Conservation (phyloP, 371 early-diverging fungal genomes). For the Rhizopus sp. region DNA sequence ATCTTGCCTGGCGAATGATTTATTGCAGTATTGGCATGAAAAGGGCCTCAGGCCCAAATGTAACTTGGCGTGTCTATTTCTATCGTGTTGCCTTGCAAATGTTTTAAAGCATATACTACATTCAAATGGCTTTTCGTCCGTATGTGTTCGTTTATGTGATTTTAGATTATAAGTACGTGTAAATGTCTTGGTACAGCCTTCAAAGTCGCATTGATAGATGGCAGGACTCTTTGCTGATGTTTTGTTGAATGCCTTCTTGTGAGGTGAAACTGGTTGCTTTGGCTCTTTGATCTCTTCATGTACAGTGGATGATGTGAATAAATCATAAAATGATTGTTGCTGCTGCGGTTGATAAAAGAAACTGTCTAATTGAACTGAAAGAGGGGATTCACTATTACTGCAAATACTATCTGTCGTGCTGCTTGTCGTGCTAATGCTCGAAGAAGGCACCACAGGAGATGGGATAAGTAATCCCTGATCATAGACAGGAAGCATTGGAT, state of each 20-base stretch:
- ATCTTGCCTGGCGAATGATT: conserved; percentile 74
- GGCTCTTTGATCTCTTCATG: no score
- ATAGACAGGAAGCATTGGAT: neutral
- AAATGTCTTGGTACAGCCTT: conserved; percentile 73
- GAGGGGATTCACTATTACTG: neutral
- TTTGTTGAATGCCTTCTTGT: neutral
- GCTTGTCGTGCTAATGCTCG: neutral
- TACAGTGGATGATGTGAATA: no score
- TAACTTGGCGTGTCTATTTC: conserved; percentile 76
- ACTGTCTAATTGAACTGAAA: neutral
- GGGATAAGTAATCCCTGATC: neutral
- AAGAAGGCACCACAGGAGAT: neutral
- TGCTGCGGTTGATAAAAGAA: neutral
- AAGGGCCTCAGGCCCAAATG: conserved; percentile 66
- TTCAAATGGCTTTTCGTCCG: conserved; percentile 72
- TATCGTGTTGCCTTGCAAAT: conserved; percentile 74
- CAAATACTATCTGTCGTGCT: neutral
- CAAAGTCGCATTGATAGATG: conserved; percentile 27
- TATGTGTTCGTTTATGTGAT: conserved; percentile 77
- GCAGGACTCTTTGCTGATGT: neutral
- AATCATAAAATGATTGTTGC: no score
- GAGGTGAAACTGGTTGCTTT: neutral
- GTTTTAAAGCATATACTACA: conserved; percentile 60
- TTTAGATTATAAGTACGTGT: conserved; percentile 81
- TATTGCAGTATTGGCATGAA: conserved; percentile 62